A percentile compares a stretch with the other conserved stretches of the same genome.
phyloP scores from a whole-genome alignment of 2,329 filamentous ascomycete genomes.

The Cladorrhinum sp. region DNA sequence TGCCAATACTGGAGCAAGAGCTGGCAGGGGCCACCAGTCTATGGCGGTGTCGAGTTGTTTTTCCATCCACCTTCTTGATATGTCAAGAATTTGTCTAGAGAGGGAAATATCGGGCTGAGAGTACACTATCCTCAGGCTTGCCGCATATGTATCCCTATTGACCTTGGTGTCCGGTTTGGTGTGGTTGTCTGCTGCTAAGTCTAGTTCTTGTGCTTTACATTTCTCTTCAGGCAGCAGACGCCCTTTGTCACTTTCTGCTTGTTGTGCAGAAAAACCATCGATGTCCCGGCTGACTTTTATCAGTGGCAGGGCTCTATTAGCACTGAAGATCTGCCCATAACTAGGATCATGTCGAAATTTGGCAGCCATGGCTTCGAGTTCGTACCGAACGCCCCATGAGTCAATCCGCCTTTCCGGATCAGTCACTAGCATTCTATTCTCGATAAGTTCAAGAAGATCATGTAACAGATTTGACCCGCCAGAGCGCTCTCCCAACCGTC shows the following conservation, averaged over 20 bases:
- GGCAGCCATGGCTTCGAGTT: background rate
- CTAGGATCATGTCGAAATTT: background rate
- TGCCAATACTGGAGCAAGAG: background rate
- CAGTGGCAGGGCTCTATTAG: background rate
- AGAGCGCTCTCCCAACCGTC: background rate
- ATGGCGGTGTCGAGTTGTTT: background rate
- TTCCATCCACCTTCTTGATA: background rate
- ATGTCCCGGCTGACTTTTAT: too few relatives aligned
- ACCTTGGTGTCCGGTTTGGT: too few relatives aligned
- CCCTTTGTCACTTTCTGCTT: too few relatives aligned
- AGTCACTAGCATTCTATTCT: background rate
- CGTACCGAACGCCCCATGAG: background rate
- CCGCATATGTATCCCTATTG: too few relatives aligned
- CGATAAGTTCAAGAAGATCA: background rate
- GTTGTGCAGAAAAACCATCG: too few relatives aligned
- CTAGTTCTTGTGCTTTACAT: too few relatives aligned
- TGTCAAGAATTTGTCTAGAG: background rate
- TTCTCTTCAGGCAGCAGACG: too few relatives aligned
- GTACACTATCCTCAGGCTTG: background rate
- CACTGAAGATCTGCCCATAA: background rate
- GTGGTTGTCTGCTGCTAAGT: too few relatives aligned
- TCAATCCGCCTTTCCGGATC: background rate
- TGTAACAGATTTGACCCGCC: background rate
- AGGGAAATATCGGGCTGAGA: background rate
- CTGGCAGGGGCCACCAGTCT: background rate